Base-by-base conservation (phyloP, 768 basidiomycete genomes). In the Mycena haematopus region DNA sequence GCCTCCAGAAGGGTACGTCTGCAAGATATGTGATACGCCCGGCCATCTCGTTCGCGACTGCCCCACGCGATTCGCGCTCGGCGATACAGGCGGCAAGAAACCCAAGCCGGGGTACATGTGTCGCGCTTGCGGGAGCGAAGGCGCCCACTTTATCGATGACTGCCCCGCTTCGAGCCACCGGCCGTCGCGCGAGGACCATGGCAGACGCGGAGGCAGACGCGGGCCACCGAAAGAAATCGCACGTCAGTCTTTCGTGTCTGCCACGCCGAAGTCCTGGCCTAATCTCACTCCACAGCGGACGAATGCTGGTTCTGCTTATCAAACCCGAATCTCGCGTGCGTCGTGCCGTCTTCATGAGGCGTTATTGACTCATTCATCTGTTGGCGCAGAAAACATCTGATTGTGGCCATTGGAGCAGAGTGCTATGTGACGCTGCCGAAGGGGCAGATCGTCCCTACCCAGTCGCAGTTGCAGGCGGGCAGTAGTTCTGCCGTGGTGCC, bases 241-340 rank as follows among this genome's bases (percentile, higher is more conserved):
- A 60, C 91, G 93, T 94, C 70, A 69, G 90, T 79, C 35, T 15
- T 46, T 38, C 25, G 44, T 45, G 44, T 45, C 31, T 52, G 17
- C 21, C 3, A 52, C 51, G 44, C 47, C 57, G 40, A 67, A 33
- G 22, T 59, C 29, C 57, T 42, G 60, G 47, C 22, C 52, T 66
- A 13, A 66, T 19, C 50, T 31, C 58, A 25, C 33, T 60, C 27
- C 66, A 50, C 71, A 93, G 93, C 94, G 67, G 92, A 92, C 58
- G 92, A 95, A 74, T 98, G 96, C 75, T 99, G 96, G 96, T 99
- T 99, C 79, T 99, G 97, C 74, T 76, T 99, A 56, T 96, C 94
- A 44, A 98, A 98, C 72, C 96, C 96, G 1, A 89, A 86, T 68
- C 80, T 99, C 40, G 90, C 93, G 88, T 93, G 71, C 65, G 90